Percentiles rank a stretch among this genome's conserved stretches.
Evolutionary conservation across 2,329 filamentous ascomycete species (phyloP).

Genomic region (Fusarium sp.): DNA sequence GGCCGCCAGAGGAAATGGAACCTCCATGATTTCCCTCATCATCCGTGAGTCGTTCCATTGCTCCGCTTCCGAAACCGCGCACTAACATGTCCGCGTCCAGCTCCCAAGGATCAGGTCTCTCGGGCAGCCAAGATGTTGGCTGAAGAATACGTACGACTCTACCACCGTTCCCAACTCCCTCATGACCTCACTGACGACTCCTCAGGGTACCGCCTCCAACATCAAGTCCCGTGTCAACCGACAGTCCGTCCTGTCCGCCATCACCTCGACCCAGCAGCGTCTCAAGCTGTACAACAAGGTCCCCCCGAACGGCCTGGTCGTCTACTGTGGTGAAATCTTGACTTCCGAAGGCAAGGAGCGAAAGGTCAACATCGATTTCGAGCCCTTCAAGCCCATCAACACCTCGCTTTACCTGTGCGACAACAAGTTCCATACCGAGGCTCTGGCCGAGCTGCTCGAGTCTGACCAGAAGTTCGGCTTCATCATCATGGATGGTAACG

Average conservation of each 20-base stretch:
- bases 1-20: slow-evolving; percentile 97
- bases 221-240: slow-evolving; percentile 99
- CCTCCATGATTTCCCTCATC: slow-evolving; percentile 99
- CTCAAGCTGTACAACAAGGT: slow-evolving; percentile 99
- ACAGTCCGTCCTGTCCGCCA: slow-evolving; percentile 96
- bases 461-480: slow-evolving; percentile 99
- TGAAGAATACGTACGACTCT: slow-evolving; percentile 90
- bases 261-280: slow-evolving; percentile 98
- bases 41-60: slow-evolving; percentile 76
- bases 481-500: slow-evolving; percentile 99
- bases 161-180: not conserved
- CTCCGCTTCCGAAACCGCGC: slow-evolving; percentile 31
- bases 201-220: slow-evolving; percentile 94
- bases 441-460: slow-evolving; percentile 94
- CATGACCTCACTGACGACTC: slow-evolving; percentile 34
- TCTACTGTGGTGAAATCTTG: slow-evolving; percentile 99
- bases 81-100: slow-evolving; percentile 58
- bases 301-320: slow-evolving; percentile 94
- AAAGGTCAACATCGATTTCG: slow-evolving; percentile 99
- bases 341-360: slow-evolving; percentile 98
- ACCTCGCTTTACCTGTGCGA: slow-evolving; percentile 99
- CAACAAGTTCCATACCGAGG: slow-evolving; percentile 99
- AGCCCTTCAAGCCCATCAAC: slow-evolving; percentile 99
- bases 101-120: slow-evolving; percentile 98
- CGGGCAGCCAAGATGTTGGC: slow-evolving; percentile 99